Evolutionary conservation across 2,329 filamentous ascomycete species (phyloP), one percentile per base, ranked within the genome.

Genomic region (Calonectria henricotiae): DNA sequence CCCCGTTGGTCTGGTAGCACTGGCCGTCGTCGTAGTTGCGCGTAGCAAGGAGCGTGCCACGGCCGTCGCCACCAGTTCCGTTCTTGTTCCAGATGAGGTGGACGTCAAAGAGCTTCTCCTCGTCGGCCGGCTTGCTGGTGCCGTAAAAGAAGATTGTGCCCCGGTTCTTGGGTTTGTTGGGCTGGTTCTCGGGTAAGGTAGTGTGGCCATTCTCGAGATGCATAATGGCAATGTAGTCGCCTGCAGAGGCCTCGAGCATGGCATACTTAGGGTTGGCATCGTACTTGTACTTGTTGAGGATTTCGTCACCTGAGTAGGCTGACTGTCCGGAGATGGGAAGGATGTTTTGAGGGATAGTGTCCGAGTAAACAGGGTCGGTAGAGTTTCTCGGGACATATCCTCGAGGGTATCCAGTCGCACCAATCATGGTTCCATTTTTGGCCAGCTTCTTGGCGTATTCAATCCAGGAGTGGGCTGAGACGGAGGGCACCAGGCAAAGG

Each of bases 1-100:
- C 84, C n/a, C 75, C 75, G 80, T 94, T 95, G 77, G 90, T 82
- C 84, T 98, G 93, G 81, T 95, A 95, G 85, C 96, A 99, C 78
- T 94, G 92, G 30, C 93, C 93, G 77, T 99, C 96, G 77, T 98
- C 96, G 80, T 91, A 99, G 84, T 93, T 91, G 75, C 94, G 91
- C 1, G 90, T 92, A 0, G 92, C 90, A 43, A 98, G 85, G 13
- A 98, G 90, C 47, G 86, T 86, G 37, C 96, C 96, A 46, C 92
- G 90, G 60, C 89, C 87, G 80, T 98, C 91, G 25, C 95, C 96
- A 23, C 95, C 95, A 6, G 89, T 92, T 71, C 95, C 95, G 67
- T 94, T 91, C 20, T 86, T 81, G 55, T 90, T 98, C 96, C 96
- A 98, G 39, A 86, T 81, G 62, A 92, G 86, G 73, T 97, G 90